Conservation (phyloP, 371 early-diverging fungal genomes). For the Mortierella sp. region DNA sequence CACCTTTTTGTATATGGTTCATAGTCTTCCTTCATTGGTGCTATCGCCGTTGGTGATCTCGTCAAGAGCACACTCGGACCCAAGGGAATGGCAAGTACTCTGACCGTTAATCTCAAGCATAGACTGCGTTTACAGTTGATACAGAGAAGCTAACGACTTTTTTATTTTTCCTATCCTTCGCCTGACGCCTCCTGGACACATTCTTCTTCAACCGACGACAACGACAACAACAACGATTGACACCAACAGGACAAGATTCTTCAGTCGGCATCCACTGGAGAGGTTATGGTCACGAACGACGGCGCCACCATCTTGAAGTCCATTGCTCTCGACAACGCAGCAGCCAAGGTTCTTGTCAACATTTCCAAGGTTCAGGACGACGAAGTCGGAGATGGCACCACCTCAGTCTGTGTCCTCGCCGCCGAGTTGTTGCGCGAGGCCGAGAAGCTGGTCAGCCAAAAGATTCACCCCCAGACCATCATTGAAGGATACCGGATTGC, state of each 20-base stretch:
- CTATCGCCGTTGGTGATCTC: constrained; percentile 97
- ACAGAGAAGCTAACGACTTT: background rate
- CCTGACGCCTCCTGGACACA: background rate
- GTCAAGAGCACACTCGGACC: constrained; percentile 94
- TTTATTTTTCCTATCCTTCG: background rate
- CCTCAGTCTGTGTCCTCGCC: constrained; percentile 99
- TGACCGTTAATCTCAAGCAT: background rate
- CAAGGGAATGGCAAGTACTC: constrained; percentile 79
- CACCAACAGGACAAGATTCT: constrained; percentile 77
- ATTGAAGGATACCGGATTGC: constrained; percentile 98
- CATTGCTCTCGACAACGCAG: constrained; percentile 98
- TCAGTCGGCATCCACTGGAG: constrained; percentile 89
- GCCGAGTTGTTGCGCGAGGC: constrained; percentile 98
- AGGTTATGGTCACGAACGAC: constrained; percentile 99
- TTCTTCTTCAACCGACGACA: background rate
- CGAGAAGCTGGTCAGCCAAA: constrained; percentile 92
- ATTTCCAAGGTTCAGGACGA: constrained; percentile 99
- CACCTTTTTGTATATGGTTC: background rate
- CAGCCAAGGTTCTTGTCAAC: constrained; percentile 99
- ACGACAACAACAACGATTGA: background rate
- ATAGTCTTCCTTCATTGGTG: constrained; percentile 89
- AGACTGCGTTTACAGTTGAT: background rate
- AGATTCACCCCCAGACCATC: constrained; percentile 99
- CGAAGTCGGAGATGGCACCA: constrained; percentile 99
- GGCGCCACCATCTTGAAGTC: constrained; percentile 99